Evolutionary conservation across 805 yeast genomes (phyloP).

Genomic region (Candida takata): DNA sequence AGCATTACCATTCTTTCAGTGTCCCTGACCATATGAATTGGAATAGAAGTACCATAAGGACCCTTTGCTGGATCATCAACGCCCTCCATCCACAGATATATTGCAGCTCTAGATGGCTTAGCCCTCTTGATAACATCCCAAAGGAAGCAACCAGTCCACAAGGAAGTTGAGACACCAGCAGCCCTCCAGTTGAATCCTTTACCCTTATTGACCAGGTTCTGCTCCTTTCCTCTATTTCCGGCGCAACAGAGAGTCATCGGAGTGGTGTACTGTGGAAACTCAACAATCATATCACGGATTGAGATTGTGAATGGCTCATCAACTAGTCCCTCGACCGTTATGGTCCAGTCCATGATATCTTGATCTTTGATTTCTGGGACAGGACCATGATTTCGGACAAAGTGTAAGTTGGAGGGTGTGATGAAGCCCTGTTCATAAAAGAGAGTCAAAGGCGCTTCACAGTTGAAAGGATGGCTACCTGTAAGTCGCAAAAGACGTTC

Average conservation of each 20-base stretch:
- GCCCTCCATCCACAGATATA: constrained; percentile 31
- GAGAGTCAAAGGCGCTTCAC: constrained; percentile 26
- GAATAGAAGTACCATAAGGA: constrained; percentile 28
- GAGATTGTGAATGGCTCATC: constrained; percentile 23
- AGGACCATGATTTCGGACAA: constrained; percentile 31
- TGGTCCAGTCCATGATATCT: constrained; percentile 24
- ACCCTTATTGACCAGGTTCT: constrained; percentile 28
- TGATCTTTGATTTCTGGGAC: constrained; percentile 25
- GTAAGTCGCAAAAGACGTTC: constrained; percentile 25
- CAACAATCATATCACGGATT: constrained; percentile 20
- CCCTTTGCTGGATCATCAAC: constrained; percentile 28
- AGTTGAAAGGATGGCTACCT: constrained; percentile 30
- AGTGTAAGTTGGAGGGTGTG: constrained; percentile 27
- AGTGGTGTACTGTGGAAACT: constrained; percentile 25
- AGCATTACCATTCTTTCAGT: constrained; percentile 28
- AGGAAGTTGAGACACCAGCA: constrained; percentile 27
- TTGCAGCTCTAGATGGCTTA: constrained; percentile 23
- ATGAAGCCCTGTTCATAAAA: constrained; percentile 26
- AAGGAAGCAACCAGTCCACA: constrained; percentile 30
- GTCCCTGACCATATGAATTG: constrained; percentile 27
- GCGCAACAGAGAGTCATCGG: constrained; percentile 32
- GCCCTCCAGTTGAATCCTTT: constrained; percentile 33
- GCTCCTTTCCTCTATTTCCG: constrained; percentile 31
- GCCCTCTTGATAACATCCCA: constrained; percentile 25
- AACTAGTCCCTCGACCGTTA: constrained; percentile 26